Percentiles rank a stretch among this genome's conserved stretches.
Evolutionary conservation across 1,284 basidiomycete genomes (phyloP).

Genomic region (Cutaneotrichosporon daszewskae): DNA sequence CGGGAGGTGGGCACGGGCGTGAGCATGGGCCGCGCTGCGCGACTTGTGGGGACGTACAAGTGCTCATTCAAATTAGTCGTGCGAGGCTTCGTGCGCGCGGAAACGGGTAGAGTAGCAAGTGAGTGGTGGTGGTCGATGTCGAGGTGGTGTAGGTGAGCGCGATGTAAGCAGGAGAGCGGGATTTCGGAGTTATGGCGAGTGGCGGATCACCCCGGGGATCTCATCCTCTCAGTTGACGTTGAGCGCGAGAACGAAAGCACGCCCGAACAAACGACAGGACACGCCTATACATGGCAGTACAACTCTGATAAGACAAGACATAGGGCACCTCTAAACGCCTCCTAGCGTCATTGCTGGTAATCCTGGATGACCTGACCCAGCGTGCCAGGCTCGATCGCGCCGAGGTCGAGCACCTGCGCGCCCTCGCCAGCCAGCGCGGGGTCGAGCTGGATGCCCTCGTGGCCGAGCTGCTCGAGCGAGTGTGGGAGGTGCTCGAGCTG

Average conservation of each 20-base stretch:
- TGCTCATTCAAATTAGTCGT: conserved; percentile 37
- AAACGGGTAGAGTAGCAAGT: too few relatives aligned
- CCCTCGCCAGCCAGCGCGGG: conserved; percentile 19
- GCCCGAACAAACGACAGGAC: too few relatives aligned
- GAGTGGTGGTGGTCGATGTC: too few relatives aligned
- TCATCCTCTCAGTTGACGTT: too few relatives aligned
- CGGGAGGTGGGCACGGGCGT: too few relatives aligned
- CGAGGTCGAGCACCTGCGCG: conserved; percentile 10
- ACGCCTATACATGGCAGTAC: too few relatives aligned
- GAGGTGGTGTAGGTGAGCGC: background rate
- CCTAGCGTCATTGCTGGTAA: conserved; percentile 5
- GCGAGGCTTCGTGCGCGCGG: too few relatives aligned
- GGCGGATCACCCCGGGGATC: background rate
- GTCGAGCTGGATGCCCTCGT: conserved; percentile 20
- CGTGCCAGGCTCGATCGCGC: conserved; percentile 13
- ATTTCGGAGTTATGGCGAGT: background rate
- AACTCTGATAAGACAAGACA: too few relatives aligned
- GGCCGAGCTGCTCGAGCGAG: conserved; percentile 4
- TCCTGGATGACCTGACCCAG: conserved; percentile 22
- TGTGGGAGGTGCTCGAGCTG: conserved; percentile 7
- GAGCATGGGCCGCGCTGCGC: background rate
- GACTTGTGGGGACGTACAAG: too few relatives aligned
- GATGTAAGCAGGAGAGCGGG: background rate
- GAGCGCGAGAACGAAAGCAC: too few relatives aligned
- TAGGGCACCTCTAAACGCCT: too few relatives aligned